A percentile compares a stretch with the other conserved stretches of the same genome.
phyloP scores from a whole-genome alignment of 345 rosid genomes.

The Arabidopsis arenosa region DNA sequence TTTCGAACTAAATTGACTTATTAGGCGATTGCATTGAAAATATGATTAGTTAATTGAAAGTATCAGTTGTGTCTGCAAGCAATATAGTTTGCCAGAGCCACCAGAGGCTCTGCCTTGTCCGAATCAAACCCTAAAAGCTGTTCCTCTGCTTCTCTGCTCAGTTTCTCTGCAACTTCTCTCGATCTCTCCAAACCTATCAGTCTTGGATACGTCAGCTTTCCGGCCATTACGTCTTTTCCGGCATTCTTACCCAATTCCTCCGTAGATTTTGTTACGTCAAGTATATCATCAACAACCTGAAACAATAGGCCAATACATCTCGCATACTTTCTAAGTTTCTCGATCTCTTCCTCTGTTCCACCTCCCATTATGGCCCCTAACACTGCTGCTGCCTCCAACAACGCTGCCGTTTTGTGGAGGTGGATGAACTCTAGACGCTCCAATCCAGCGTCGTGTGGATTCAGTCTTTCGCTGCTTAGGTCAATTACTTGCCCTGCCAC shows the following conservation, averaged over 20 bases:
- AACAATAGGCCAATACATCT: slow-evolving; percentile 75
- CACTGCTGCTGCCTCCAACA: slow-evolving; percentile 80
- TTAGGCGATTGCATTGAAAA: slow-evolving; percentile 6
- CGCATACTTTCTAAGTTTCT: slow-evolving; percentile 75
- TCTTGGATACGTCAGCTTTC: slow-evolving; percentile 77
- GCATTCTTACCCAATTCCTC: slow-evolving; percentile 88
- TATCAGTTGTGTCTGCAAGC: slow-evolving; percentile 66
- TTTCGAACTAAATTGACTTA: neutral
- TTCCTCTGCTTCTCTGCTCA: slow-evolving; percentile 65
- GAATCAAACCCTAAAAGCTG: slow-evolving; percentile 64
- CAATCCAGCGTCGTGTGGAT: slow-evolving; percentile 50
- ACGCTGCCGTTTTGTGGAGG: slow-evolving; percentile 74
- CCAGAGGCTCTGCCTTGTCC: slow-evolving; percentile 75
- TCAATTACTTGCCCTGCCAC: slow-evolving; percentile 90
- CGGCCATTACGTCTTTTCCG: slow-evolving; percentile 78
- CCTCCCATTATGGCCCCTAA: slow-evolving; percentile 81
- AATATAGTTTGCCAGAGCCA: slow-evolving; percentile 82
- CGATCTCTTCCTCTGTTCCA: slow-evolving; percentile 67
- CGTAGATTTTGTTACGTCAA: slow-evolving; percentile 79
- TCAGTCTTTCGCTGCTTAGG: slow-evolving; percentile 60
- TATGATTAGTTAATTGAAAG: neutral
- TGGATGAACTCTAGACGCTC: slow-evolving; percentile 82
- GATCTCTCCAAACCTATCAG: slow-evolving; percentile 74
- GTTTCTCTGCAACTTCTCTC: slow-evolving; percentile 57
- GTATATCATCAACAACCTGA: slow-evolving; percentile 92